Percentiles rank a stretch among this genome's conserved stretches.
Conservation (phyloP, 2,329 filamentous ascomycete genomes). For the Colletotrichum nymphaeae region DNA sequence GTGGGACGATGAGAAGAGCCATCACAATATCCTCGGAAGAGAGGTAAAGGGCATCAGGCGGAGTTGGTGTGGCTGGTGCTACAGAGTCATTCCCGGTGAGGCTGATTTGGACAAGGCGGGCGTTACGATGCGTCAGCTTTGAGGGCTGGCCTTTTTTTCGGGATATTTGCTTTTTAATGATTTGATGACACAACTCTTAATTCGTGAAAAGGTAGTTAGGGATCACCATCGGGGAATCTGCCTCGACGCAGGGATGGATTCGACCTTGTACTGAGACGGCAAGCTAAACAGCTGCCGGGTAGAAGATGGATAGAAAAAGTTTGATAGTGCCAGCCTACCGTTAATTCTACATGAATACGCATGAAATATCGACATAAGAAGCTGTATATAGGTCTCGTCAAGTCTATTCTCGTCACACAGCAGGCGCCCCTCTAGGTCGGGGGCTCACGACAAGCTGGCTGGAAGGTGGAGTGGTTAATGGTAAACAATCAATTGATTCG, state of each 20-base stretch:
- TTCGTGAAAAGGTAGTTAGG: background rate
- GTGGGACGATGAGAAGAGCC: slow-evolving; percentile 80
- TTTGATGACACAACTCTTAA: background rate
- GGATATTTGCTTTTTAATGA: background rate
- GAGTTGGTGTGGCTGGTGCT: slow-evolving; percentile 95
- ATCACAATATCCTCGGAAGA: slow-evolving; percentile 72
- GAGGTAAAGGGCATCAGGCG: slow-evolving; percentile 77
- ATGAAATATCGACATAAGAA: too few relatives aligned
- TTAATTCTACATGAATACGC: too few relatives aligned
- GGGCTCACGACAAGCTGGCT: too few relatives aligned
- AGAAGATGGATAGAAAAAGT: background rate
- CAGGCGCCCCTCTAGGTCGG: too few relatives aligned
- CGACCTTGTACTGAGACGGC: background rate
- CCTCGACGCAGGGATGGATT: background rate
- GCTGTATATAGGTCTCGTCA: too few relatives aligned
- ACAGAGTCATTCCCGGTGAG: slow-evolving; percentile 74
- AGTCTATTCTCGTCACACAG: too few relatives aligned
- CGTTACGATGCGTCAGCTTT: slow-evolving; percentile 12
- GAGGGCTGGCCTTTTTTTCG: background rate
- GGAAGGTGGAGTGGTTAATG: too few relatives aligned
- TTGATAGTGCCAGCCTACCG: too few relatives aligned
- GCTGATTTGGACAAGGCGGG: slow-evolving; percentile 36
- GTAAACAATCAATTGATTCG: too few relatives aligned
- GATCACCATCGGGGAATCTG: background rate
- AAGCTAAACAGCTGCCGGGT: background rate